These are phyloP conservation scores for Dendrobium officinale DNA, from an alignment of 106 monocot genomes.

Conservation along the genomic window DNA sequence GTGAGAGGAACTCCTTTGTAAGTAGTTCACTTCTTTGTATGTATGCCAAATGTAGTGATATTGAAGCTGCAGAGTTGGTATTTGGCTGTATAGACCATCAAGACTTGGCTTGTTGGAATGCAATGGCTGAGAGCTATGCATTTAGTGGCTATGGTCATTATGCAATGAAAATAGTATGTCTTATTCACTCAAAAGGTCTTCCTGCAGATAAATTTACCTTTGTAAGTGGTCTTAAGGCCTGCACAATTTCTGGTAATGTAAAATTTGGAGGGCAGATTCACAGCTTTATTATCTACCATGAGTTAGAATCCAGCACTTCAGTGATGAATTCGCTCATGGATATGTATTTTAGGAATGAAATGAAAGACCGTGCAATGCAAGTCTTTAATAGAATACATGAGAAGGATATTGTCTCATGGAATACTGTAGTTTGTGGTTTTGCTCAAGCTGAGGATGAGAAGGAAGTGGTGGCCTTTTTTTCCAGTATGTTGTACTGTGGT, in stretches of 20 bases:
- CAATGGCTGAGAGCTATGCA: constrained; percentile 29
- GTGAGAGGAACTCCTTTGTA: constrained; percentile 21
- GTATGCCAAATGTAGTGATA: constrained; percentile 23
- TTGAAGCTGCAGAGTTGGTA: constrained; percentile 15
- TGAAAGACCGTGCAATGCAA: constrained; percentile 19
- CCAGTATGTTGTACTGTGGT: constrained; percentile 10
- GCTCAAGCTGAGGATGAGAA: constrained; percentile 18
- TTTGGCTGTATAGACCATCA: constrained; percentile 10
- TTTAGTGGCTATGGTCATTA: constrained; percentile 16
- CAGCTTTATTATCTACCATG: constrained; percentile 12
- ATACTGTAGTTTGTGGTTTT: constrained; percentile 18
- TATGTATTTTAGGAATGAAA: constrained; percentile 20
- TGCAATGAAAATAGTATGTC: constrained; percentile 14
- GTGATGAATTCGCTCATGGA: constrained; percentile 34
- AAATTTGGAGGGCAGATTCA: constrained; percentile 25
- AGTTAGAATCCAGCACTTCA: constrained; percentile 8
- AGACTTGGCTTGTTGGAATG: constrained; percentile 39
- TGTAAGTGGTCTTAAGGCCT: constrained; percentile 27
- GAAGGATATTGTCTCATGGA: constrained; percentile 39
- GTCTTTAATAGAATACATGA: constrained; percentile 13
- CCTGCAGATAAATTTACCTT: constrained; percentile 15
- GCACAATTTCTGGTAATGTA: neutral
- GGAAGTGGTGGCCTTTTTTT: constrained; percentile 12
- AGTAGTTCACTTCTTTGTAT: constrained; percentile 24
- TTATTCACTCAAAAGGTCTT: constrained; percentile 17